A percentile compares a stretch with the other conserved stretches of the same genome.
Conservation (phyloP, 2,329 filamentous ascomycete genomes). For the Scorias spongiosa region DNA sequence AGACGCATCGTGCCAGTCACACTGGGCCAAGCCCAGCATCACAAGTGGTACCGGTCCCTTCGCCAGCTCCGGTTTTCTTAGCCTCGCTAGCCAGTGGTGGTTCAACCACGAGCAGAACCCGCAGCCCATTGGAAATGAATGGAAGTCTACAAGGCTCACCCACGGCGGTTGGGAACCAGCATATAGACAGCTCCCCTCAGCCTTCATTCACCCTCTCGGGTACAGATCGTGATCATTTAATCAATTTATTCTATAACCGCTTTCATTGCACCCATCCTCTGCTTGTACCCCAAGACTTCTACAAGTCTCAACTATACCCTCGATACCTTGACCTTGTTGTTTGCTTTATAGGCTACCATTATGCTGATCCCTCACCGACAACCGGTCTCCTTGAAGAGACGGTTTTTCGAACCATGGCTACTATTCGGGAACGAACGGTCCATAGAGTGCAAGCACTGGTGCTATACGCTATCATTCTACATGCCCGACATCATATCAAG, state of each 20-base stretch:
- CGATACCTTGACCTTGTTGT: conserved; percentile 38
- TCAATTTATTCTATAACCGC: conserved; percentile 40
- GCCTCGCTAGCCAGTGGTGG: background rate
- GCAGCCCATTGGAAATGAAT: conserved; percentile 26
- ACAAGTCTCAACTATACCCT: conserved; percentile 27
- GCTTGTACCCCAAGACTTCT: conserved; percentile 33
- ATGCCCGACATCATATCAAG: conserved; percentile 58
- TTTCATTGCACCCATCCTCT: conserved; percentile 44
- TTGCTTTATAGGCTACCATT: conserved; percentile 42
- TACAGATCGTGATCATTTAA: conserved; percentile 24
- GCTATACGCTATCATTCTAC: conserved; percentile 60
- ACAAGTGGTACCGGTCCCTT: conserved; percentile 29
- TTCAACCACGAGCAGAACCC: conserved; percentile 1
- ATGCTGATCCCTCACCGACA: conserved; percentile 27
- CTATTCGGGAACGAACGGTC: conserved; percentile 7
- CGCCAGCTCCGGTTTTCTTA: conserved; percentile 32
- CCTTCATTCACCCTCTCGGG: conserved; percentile 2
- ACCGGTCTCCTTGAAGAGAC: conserved; percentile 29
- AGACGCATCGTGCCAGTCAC: conserved; percentile 7
- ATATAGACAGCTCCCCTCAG: background rate
- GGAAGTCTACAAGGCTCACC: conserved; percentile 39
- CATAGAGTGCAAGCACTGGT: conserved; percentile 62
- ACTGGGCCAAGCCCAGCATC: conserved; percentile 25
- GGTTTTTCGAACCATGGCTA: conserved; percentile 38
- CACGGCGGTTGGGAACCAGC: conserved; percentile 5